Conservation (phyloP, 2,329 filamentous ascomycete species). For the Xylaria sp. region DNA sequence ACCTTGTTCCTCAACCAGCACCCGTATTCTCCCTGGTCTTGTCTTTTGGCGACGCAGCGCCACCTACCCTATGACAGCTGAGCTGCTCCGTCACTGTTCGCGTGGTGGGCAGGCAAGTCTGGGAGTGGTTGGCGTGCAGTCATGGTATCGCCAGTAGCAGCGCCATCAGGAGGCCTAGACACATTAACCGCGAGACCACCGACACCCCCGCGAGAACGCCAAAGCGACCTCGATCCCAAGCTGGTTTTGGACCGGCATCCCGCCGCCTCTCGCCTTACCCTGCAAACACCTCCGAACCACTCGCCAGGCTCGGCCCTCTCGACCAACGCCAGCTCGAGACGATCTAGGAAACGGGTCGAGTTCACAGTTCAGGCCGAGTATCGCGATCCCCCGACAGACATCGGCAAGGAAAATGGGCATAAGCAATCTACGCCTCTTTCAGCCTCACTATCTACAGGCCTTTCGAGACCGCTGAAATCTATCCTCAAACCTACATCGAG, state of each 20-base stretch:
- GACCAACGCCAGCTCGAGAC: constrained; percentile 51
- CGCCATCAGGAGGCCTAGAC: constrained; percentile 53
- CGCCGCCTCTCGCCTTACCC: constrained; percentile 47
- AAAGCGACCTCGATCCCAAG: constrained; percentile 47
- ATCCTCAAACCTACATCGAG: constrained; percentile 77
- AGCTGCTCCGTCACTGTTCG: constrained; percentile 11
- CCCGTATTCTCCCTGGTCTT: background rate
- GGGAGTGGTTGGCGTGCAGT: constrained; percentile 36
- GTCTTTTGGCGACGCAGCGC: constrained; percentile 7
- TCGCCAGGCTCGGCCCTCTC: constrained; percentile 51
- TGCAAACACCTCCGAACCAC: constrained; percentile 60
- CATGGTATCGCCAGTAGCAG: constrained; percentile 48
- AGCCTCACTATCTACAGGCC: constrained; percentile 46
- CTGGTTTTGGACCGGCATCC: constrained; percentile 44
- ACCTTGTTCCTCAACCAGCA: background rate
- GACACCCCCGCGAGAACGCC: constrained; percentile 68
- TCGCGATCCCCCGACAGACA: constrained; percentile 57
- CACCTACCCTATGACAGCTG: constrained; percentile 31
- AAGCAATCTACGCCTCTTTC: constrained; percentile 50
- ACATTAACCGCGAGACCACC: constrained; percentile 64
- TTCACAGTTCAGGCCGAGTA: constrained; percentile 64
- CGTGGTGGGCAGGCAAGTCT: constrained; percentile 37
- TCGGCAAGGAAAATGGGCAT: constrained; percentile 44
- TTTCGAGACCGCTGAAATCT: constrained; percentile 58
- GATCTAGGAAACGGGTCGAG: constrained; percentile 59